A percentile compares a stretch with the other conserved stretches of the same genome.
These are phyloP conservation scores for Fusarium illudens DNA, from an alignment of 2,329 filamentous ascomycete genomes.

Conservation along the genomic window DNA sequence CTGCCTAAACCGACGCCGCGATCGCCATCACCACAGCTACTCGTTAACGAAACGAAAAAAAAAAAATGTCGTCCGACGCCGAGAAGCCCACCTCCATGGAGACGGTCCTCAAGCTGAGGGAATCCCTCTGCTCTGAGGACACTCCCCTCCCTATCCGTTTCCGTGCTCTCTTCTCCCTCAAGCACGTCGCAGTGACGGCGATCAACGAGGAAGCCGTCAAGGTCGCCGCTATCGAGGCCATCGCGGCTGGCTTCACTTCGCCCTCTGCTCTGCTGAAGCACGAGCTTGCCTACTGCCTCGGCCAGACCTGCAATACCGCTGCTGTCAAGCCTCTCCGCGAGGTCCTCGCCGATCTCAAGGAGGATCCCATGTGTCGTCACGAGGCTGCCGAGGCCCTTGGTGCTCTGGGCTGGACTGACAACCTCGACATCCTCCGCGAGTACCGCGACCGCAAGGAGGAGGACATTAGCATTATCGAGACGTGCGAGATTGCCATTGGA, in stretches of 20 bases:
- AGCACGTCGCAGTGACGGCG: conserved; percentile 81
- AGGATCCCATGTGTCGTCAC: conserved; percentile 95
- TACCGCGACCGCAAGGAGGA: conserved; percentile 81
- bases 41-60: conserved; percentile 4
- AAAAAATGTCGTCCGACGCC: conserved; percentile 42
- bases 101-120: conserved; percentile 71
- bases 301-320: conserved; percentile 82
- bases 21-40: conserved; percentile 22
- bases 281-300: conserved; percentile 95
- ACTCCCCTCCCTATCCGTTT: conserved; percentile 89
- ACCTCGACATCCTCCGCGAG: conserved; percentile 75
- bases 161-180: conserved; percentile 96
- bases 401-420: conserved; percentile 79
- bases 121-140: conserved; percentile 80
- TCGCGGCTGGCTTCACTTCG: conserved; percentile 85
- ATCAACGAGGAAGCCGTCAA: conserved; percentile 66
- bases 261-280: conserved; percentile 93
- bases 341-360: conserved; percentile 79
- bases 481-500: conserved; percentile 95
- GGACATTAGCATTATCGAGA: conserved; percentile 85
- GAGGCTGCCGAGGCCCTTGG: conserved; percentile 96
- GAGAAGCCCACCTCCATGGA: conserved; percentile 34
- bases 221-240: conserved; percentile 73
- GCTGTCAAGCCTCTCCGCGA: conserved; percentile 76
- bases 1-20: conserved; percentile 13